phyloP scores from a whole-genome alignment of 75 land plant genomes.

The Chamaecyparis obtusa region DNA sequence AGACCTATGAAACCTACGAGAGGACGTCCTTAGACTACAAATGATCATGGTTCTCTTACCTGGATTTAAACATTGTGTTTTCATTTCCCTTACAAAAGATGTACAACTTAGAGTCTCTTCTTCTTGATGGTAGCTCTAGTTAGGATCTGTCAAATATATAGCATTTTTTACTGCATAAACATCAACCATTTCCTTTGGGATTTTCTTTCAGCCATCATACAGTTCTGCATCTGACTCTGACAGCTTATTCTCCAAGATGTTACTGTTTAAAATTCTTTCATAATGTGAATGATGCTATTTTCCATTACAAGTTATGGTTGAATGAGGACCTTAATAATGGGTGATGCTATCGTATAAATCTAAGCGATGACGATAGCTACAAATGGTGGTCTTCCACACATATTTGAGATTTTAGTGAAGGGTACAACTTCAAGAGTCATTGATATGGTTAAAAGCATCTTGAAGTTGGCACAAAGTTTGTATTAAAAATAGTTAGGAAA shows the following conservation, averaged over 20 bases:
- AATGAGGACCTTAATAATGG: slow-evolving; percentile 5
- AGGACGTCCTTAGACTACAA: slow-evolving; percentile 84
- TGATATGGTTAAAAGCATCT: not conserved
- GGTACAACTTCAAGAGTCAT: slow-evolving; percentile 4
- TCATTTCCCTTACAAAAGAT: not conserved
- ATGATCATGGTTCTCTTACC: slow-evolving; percentile 86
- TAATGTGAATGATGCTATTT: not conserved
- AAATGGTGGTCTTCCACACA: not conserved
- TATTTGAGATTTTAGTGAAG: not conserved
- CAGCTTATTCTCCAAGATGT: slow-evolving; percentile 1
- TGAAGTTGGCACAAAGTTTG: slow-evolving; percentile 1
- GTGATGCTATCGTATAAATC: not conserved
- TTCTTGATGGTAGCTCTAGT: slow-evolving; percentile 1
- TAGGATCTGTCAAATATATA: slow-evolving; percentile 9
- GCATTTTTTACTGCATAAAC: slow-evolving; percentile 4
- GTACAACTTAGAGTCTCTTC: not conserved
- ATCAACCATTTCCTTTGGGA: slow-evolving; percentile 6
- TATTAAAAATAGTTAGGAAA: not conserved
- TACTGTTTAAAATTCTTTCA: not conserved
- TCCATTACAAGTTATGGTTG: not conserved
- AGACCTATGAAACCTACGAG: slow-evolving; percentile 98
- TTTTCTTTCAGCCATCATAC: not conserved
- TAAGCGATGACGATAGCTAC: not conserved
- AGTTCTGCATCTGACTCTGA: not conserved
- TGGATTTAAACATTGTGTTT: slow-evolving; percentile 49